Evolutionary conservation across 1,139 yeast genomes (phyloP), one percentile per base, ranked within the genome.

Genomic region (Yamadazyma triangularis): DNA sequence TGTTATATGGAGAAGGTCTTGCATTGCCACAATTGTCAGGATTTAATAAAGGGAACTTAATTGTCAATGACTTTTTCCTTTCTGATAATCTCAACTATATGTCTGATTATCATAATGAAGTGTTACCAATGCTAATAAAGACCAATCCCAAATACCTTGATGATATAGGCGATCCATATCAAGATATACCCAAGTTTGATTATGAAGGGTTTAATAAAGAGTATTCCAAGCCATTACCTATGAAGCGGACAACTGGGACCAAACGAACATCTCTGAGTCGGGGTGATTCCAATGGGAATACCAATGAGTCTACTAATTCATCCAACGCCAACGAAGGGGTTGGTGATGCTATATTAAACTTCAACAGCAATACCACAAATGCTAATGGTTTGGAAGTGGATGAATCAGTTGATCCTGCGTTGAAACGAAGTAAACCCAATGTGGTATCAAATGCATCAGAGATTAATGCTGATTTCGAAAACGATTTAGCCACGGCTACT

Each of bases 71-170:
- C 35, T 59, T 64, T 36, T 64, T 64, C 39, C 45, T 64, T 27
- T 57, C 64, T 22, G 62, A 60, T 28, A 59, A 60, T 37, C 47
- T 61, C 26, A 48, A 42, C 36, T 64, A 63, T 36, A 60, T 64
- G 57, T 60, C 68, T 1, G 54, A 55, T 9, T 64, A 64, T 38
- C 70, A 64, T 37, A 64, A 63, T 38, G 68, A 63, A 29, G 56
- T 64, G 2, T 41, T 63, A 15, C 66, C 64, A 1, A 47, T 64
- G 33, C 44, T 63, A 15, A 52, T 55, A 4, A 46, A 53, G 21
- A 33, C 56, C 21, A 69, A 62, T 32, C 39, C 50, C 3, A 50
- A 46, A 26, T 63, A 56, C 34, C 44, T 49, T 3, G 61, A 60
- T 22, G 66, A 58, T 1, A 41, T 62, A 21, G 63, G 55, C 1